phyloP scores from a whole-genome alignment of 805 yeast species.

The Wickerhamiella sorbophila region DNA sequence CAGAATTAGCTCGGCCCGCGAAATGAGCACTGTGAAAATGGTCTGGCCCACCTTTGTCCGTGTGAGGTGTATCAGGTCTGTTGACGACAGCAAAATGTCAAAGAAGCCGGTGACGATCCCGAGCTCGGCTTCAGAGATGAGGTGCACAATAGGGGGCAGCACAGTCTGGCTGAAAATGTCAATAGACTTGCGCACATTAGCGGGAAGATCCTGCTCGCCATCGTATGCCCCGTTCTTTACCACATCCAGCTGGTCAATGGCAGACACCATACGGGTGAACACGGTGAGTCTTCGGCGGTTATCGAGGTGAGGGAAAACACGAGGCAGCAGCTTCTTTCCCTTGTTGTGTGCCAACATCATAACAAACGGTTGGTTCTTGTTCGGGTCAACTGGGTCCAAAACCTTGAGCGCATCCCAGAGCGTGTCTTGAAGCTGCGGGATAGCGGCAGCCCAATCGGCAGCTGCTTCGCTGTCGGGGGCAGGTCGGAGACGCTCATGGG shows the following conservation, averaged over 20 bases:
- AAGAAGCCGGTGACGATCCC: slow-evolving; percentile 66
- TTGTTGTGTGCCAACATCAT: slow-evolving; percentile 73
- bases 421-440: slow-evolving; percentile 22
- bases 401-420: slow-evolving; percentile 73
- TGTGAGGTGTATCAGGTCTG: slow-evolving; percentile 37
- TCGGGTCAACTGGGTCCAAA: slow-evolving; percentile 14
- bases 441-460: slow-evolving; percentile 23
- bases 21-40: slow-evolving; percentile 72
- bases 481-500: slow-evolving; percentile 47
- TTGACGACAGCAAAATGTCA: slow-evolving; percentile 51
- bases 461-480: slow-evolving; percentile 22
- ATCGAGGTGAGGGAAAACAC: slow-evolving; percentile 70
- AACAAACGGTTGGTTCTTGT: slow-evolving; percentile 52
- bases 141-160: slow-evolving; percentile 69
- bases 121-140: slow-evolving; percentile 68
- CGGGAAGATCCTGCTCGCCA: slow-evolving; percentile 16
- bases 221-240: slow-evolving; percentile 65
- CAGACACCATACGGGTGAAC: slow-evolving; percentile 63
- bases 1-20: slow-evolving; percentile 81
- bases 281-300: slow-evolving; percentile 65
- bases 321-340: slow-evolving; percentile 76
- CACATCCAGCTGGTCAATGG: slow-evolving; percentile 65
- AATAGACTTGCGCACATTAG: slow-evolving; percentile 40
- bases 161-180: slow-evolving; percentile 71
- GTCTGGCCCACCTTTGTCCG: slow-evolving; percentile 71